These are phyloP conservation scores for Moricandia arvensis DNA, from an alignment of 345 rosid genomes.

Conservation along the genomic window DNA sequence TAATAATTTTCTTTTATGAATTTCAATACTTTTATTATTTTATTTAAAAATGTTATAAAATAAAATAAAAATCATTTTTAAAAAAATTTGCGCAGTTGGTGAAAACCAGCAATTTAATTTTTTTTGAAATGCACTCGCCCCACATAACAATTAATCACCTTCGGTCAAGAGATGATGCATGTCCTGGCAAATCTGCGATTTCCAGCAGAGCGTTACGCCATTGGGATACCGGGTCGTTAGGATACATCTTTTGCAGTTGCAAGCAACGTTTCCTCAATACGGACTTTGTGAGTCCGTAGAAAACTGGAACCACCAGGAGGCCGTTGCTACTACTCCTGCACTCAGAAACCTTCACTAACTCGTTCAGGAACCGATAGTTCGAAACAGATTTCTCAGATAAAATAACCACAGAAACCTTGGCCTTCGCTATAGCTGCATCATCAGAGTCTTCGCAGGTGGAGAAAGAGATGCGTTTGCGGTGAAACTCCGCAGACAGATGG, in stretches of 20 bases:
- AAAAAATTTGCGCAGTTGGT: no score
- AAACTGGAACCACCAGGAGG: constrained; percentile 5
- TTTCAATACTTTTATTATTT: no score
- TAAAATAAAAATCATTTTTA: no score
- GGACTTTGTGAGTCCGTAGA: constrained; percentile 10
- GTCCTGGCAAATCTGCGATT: constrained; percentile 15
- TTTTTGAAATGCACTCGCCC: no score
- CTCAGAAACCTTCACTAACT: neutral
- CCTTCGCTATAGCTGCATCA: neutral
- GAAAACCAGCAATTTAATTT: no score
- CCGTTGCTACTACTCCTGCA: neutral
- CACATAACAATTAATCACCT: neutral
- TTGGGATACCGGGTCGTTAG: neutral
- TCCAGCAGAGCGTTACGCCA: constrained; percentile 9
- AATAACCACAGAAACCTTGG: neutral
- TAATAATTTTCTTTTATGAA: no score
- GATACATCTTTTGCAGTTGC: neutral
- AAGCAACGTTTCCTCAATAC: constrained; percentile 13
- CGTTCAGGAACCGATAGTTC: neutral
- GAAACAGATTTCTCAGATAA: neutral
- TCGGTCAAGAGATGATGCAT: constrained; percentile 5
- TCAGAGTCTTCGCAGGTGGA: neutral
- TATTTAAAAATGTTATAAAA: no score
- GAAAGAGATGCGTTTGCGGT: neutral
- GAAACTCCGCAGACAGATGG: constrained; percentile 7